Base-by-base conservation (phyloP, 805 yeast species). In the Candida tibetensis region DNA sequence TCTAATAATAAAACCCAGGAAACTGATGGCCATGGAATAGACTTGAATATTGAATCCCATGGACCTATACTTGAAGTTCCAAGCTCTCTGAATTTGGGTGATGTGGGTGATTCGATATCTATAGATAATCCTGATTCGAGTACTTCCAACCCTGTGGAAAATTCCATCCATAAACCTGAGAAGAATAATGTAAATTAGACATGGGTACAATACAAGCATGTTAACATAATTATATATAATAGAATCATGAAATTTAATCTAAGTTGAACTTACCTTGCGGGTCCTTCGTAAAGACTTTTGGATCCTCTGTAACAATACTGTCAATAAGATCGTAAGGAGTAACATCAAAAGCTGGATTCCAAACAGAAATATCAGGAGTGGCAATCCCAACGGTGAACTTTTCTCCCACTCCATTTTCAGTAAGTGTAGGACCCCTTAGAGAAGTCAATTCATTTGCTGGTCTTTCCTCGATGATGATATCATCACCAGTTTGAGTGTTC, bases 271-370 rank as follows among this genome's bases (percentile, higher is more conserved):
- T 51, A 2, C 88, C 89, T 10, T 45, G 32, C 2, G 62, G 32
- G 36, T 69, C 64, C 53, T 85, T 85, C 23, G 64, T 62, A 37
- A 45, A 56, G 15, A 75, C 70, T 2, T 71, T 80, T 2, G 77
- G 76, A 38, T 78, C 76, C 62, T 91, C 98, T 1, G 97, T 91
- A 25, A 91, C 87, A 42, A 93, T 88, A 42, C 88, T 85, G 55
- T 89, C 96, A 38, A 91, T 89, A 27, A 83, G 65, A 31, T 72
- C 74, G 51, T 82, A 81, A 0, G 96, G 96, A 3, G 98, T 88
- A 12, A 93, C 88, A 55, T 91, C 99, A 53, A 91, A 91, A 0
- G 97, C 84, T 1, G 99, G 99, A 53, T 93, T 93, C 97, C 97
- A 91, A 2, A 89, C 96, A 4, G 72, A 66, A 22, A 90, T 82